These are phyloP conservation scores for Xylaria grammica DNA, from an alignment of 495 filamentous ascomycete species.

Conservation along the genomic window DNA sequence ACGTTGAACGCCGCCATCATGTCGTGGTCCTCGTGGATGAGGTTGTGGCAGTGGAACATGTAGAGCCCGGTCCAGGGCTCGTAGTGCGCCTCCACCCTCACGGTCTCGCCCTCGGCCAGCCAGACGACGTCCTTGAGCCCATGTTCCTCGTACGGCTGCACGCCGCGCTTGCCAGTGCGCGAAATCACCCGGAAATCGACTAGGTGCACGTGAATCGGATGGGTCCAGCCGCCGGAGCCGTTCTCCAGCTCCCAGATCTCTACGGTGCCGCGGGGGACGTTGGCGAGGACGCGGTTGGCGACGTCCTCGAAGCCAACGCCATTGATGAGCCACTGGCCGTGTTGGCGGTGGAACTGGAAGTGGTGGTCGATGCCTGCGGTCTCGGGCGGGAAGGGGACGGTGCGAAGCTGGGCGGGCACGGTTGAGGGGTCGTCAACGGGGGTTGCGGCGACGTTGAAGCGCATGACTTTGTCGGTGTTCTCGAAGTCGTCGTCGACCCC, in stretches of 20 bases:
- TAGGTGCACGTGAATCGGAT: conserved; percentile 65
- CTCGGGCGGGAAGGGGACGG: conserved; percentile 40
- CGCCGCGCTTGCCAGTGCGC: conserved; percentile 43
- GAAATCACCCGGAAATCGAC: conserved; percentile 61
- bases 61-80: conserved; percentile 61
- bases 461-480: conserved; percentile 59
- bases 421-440: conserved; percentile 39
- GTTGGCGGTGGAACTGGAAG: conserved; percentile 42
- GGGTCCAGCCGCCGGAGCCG: conserved; percentile 51
- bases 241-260: conserved; percentile 60
- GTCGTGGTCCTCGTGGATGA: conserved; percentile 64
- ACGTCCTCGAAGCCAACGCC: conserved; percentile 57
- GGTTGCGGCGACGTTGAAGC: conserved; percentile 54
- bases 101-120: conserved; percentile 52
- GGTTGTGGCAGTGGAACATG: conserved; percentile 64
- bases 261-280: conserved; percentile 49
- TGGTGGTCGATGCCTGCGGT: conserved; percentile 44
- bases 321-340: conserved; percentile 53
- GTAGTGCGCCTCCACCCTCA: conserved; percentile 55
- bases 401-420: conserved; percentile 28
- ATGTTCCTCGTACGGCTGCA: conserved; percentile 54
- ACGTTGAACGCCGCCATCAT: conserved; percentile 69
- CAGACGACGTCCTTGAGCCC: conserved; percentile 61
- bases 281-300: conserved; percentile 57
- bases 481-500: conserved; percentile 51